Percentiles rank a stretch among this genome's conserved stretches.
phyloP scores from a whole-genome alignment of 1,139 yeast genomes.

The Candida mesenterica region DNA sequence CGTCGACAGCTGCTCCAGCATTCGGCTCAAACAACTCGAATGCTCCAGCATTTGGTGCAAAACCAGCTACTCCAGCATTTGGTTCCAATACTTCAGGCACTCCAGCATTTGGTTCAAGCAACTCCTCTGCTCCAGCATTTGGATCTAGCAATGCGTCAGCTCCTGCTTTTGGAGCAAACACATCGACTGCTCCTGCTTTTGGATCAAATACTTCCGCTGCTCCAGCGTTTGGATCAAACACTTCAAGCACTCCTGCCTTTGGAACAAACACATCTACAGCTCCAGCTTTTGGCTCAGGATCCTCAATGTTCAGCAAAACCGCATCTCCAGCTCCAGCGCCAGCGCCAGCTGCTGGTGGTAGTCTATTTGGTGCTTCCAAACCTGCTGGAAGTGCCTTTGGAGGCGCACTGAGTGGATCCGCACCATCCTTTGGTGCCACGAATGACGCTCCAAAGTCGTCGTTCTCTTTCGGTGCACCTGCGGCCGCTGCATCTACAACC shows the following conservation, averaged over 20 bases:
- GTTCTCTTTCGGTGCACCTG: slow-evolving; percentile 9
- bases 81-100: neutral
- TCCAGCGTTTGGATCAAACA: slow-evolving; percentile 10
- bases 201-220: slow-evolving; percentile 8
- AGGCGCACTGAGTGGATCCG: slow-evolving; percentile 10
- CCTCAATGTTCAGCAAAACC: neutral
- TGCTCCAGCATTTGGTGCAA: slow-evolving; percentile 5
- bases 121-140: slow-evolving; percentile 10
- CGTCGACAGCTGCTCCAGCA: slow-evolving; percentile 18
- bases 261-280: slow-evolving; percentile 15
- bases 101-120: neutral
- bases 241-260: slow-evolving; percentile 14
- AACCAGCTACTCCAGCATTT: slow-evolving; percentile 1
- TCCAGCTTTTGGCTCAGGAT: neutral
- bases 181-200: slow-evolving; percentile 9
- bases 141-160: neutral
- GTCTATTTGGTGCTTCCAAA: slow-evolving; percentile 14
- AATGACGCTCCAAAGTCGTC: slow-evolving; percentile 8
- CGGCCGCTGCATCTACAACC: slow-evolving; percentile 8
- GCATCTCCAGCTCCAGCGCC: slow-evolving; percentile 6
- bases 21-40: slow-evolving; percentile 24
- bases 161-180: slow-evolving; percentile 14
- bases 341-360: slow-evolving; percentile 13
- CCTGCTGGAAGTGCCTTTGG: slow-evolving; percentile 1
- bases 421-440: slow-evolving; percentile 15